Evolutionary conservation across 2,329 filamentous ascomycete species (phyloP), one percentile per base, ranked within the genome.

Genomic region (Stenocarpella maydis): DNA sequence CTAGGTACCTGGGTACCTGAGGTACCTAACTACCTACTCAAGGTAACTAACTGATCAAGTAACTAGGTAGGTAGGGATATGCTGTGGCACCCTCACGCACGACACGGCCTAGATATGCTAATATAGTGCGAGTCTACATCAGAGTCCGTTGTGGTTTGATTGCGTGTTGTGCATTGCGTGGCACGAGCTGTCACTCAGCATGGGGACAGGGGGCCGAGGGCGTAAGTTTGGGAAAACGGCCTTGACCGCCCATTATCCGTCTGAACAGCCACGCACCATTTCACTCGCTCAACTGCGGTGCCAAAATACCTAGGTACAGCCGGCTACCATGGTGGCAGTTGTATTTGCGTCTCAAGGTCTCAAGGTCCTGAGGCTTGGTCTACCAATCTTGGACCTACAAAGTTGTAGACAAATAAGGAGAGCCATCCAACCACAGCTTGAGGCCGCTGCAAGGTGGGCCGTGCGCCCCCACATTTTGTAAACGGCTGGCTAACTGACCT

Each of bases 161-260:
- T 61, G 58, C 58, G 58, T 34, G 41, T 41, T 41, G 34, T 4
- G 21, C 34, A 61, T 61, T 61, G 58, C 55, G 41, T 45, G 55
- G 55, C 55, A 47, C 55, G 55, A 39, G 58, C n/a, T n/a, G n/a
- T n/a, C 7, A 34, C 26, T 28, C 55, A 34, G 55, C 39, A 45
- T 15, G 14, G n/a, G 15, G 21, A 26, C 41, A 34, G 26, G 43
- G 37, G 28, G 21, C 15, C 5, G 24, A 28, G 39, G 19, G 24
- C 17, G 19, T 26, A 41, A 37, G n/a, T n/a, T 24, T 28, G 54
- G 31, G 19, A 34, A 34, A 34, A 31, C 28, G 55, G 55, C 26
- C 55, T 31, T 34, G 41, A 31, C 55, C 37, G 41, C 39, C 26
- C 14, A 34, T 58, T 15, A 34, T 58, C 34, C 31, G 7, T 26